These are phyloP conservation scores for Bonnemaisonia californica DNA, from an alignment of 31 red algal genomes.

Conservation along the genomic window DNA sequence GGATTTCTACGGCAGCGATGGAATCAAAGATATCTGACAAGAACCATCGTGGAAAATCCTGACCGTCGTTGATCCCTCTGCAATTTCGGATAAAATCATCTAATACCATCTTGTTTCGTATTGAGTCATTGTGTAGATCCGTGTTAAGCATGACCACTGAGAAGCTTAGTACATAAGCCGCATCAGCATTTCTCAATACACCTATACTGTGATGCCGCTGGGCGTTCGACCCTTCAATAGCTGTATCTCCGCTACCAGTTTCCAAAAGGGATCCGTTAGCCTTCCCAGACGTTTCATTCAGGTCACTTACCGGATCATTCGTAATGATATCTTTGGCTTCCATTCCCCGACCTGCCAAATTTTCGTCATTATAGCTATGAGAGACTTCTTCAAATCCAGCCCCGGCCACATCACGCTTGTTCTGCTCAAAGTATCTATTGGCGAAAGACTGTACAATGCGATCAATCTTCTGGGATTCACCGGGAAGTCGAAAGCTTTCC, in stretches of 20 bases:
- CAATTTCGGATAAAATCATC: conserved; percentile 93
- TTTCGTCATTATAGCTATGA: background rate
- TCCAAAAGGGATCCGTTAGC: background rate
- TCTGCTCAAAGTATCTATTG: conserved; percentile 57
- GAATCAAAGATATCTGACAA: conserved; percentile 77
- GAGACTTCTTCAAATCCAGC: background rate
- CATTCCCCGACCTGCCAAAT: background rate
- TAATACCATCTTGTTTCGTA: conserved; percentile 90
- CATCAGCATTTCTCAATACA: conserved; percentile 84
- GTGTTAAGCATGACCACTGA: conserved; percentile 98
- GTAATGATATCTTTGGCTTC: background rate
- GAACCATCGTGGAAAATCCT: conserved; percentile 86
- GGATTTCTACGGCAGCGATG: conserved; percentile 91
- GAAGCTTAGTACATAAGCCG: conserved; percentile 88
- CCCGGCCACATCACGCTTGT: background rate
- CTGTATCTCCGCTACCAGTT: background rate
- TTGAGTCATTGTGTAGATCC: conserved; percentile 92
- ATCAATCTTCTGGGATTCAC: conserved; percentile 98
- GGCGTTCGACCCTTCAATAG: background rate
- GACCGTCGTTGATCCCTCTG: conserved; percentile 89
- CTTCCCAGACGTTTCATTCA: background rate
- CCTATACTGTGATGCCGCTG: conserved; percentile 3
- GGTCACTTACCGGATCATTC: background rate
- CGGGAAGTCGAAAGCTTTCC: conserved; percentile 96
- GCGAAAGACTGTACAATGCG: conserved; percentile 97